phyloP scores from a whole-genome alignment of 2,329 filamentous ascomycete genomes.

The Trichoderma koningiopsis region DNA sequence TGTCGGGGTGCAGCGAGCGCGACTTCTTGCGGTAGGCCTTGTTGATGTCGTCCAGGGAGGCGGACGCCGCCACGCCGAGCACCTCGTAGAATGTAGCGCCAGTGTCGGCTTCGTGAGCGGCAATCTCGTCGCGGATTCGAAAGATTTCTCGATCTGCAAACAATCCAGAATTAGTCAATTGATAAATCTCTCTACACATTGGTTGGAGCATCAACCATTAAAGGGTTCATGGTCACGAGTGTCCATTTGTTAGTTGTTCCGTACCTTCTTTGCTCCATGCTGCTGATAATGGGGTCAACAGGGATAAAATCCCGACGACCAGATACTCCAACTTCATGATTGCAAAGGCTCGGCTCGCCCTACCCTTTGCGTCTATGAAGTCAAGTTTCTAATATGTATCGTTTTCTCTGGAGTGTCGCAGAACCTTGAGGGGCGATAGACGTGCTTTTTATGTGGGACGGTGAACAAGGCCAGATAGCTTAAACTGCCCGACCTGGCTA shows the following conservation, averaged over 20 bases:
- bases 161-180: slow-evolving; percentile 6
- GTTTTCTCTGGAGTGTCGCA: slow-evolving; percentile 10
- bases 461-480: slow-evolving; percentile 19
- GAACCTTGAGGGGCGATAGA: slow-evolving; percentile 2
- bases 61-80: slow-evolving; percentile 72
- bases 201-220: not conserved
- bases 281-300: slow-evolving; percentile 66
- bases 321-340: slow-evolving; percentile 73
- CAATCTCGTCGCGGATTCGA: slow-evolving; percentile 85
- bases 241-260: slow-evolving; percentile 30
- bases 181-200: not conserved
- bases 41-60: slow-evolving; percentile 84
- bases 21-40: slow-evolving; percentile 93
- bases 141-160: slow-evolving; percentile 92
- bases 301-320: slow-evolving; percentile 68
- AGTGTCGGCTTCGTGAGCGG: slow-evolving; percentile 71
- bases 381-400: not conserved
- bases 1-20: slow-evolving; percentile 86
- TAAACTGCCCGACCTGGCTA: not conserved
- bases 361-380: slow-evolving; percentile 15
- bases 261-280: slow-evolving; percentile 87
- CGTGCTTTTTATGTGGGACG: slow-evolving; percentile 25
- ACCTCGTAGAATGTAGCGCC: slow-evolving; percentile 94
- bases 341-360: slow-evolving; percentile 40
- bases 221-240: not conserved